Percentiles rank a stretch among this genome's conserved stretches.
Evolutionary conservation across 768 basidiomycete genomes (phyloP).

Genomic region (Coprinellus micaceus): DNA sequence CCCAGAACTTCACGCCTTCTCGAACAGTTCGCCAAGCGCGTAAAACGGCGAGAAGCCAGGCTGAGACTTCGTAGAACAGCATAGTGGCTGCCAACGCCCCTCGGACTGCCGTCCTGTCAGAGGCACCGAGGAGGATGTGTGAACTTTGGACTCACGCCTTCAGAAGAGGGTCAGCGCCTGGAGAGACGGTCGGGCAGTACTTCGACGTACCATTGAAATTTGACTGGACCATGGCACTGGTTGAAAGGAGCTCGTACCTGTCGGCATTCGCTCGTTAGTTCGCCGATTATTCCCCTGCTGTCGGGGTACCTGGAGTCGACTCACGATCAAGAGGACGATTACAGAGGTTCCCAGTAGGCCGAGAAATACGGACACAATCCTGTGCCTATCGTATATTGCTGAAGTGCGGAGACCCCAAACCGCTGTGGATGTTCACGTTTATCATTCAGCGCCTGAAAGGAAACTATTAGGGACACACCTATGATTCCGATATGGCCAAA

Average conservation of each 20-base stretch:
- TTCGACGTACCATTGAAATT: slow-evolving; percentile 2
- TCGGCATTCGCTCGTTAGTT: too few species aligned
- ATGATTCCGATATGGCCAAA: slow-evolving; percentile 6
- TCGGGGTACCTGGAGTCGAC: too few species aligned
- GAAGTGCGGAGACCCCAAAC: slow-evolving; percentile 7
- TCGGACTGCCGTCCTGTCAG: too few species aligned
- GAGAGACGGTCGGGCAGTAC: too few species aligned
- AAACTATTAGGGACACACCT: background rate
- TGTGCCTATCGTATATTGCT: slow-evolving; percentile 2
- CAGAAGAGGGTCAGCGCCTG: too few species aligned
- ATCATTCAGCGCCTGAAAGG: background rate
- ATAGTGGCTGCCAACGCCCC: slow-evolving; percentile 2
- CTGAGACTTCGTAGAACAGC: slow-evolving; percentile 3
- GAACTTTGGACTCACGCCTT: background rate
- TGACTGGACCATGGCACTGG: background rate
- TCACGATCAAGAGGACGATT: background rate
- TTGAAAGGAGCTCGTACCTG: slow-evolving; percentile 2
- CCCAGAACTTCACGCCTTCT: slow-evolving; percentile 2
- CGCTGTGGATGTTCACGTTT: background rate
- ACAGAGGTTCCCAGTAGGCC: background rate
- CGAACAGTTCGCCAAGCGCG: slow-evolving; percentile 6
- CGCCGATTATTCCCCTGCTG: background rate
- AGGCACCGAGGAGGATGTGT: too few species aligned
- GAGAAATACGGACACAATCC: background rate
- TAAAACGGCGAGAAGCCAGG: slow-evolving; percentile 4